Evolutionary conservation across 2,329 filamentous ascomycete genomes (phyloP), one percentile per base, ranked within the genome.

Genomic region (Torrubiellomyces zombiae): DNA sequence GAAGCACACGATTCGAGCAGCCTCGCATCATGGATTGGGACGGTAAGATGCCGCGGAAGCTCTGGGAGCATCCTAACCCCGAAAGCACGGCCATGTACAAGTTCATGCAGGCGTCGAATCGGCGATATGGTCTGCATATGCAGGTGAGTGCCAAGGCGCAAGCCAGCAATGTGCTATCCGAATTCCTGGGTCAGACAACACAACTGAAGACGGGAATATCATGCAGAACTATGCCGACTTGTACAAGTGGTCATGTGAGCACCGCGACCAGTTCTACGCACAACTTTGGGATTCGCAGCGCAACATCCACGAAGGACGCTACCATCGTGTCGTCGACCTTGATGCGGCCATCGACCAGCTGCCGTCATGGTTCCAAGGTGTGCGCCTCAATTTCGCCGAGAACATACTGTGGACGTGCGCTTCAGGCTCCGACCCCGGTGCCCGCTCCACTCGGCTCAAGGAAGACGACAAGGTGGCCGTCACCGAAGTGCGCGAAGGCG

Each of bases 331-430:
- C 2, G 72, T 89, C 3, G 78, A 91, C 41, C 73, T 80, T 38
- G 56, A 55, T 1, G 58, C 64, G 2, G 67, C 72, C 2, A 80
- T 91, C 45, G 73, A 81, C 31, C 56, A 58, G 10, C 60, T 86
- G 5, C 81, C 81, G 0, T 52, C 58, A 20, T 91, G 81, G 81
- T 91, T 89, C 45, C 53, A 68, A 2, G 81, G 81, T 16, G 60
- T 83, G 2, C 51, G 56, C 5, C 47, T 89, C 37, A 91, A 83
- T 40, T 86, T 74, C 43, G 75, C 79, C 5, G 80, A 91, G 51
- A 91, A 89, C 42, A 50, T 82, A 14, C 66, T 92, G 14, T 85
- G 67, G 53, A 63, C 63, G 2, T 53, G 55, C 9, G 44, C 45
- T 3, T 42, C 49, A 2, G 39, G 50, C 0, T 44, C 51, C n/a